Conservation (phyloP, 768 basidiomycete genomes). For the Leccinum truebloodii region DNA sequence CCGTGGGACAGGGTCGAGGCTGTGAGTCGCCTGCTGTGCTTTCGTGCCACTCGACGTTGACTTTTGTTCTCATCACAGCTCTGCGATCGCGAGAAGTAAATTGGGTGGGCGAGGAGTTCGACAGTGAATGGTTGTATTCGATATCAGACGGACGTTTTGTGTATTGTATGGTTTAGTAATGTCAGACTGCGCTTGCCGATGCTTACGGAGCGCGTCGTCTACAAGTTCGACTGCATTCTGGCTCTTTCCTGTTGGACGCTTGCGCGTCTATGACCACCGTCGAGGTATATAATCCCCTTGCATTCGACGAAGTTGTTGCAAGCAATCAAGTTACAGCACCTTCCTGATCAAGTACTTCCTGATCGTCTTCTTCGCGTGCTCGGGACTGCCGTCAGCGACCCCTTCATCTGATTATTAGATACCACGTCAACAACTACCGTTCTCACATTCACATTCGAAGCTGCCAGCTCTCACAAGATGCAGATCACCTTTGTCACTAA, state of each 20-base stretch:
- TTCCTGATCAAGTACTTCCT: constrained; percentile 28
- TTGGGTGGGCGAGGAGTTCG: constrained; percentile 28
- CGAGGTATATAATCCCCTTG: constrained; percentile 17
- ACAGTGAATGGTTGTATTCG: constrained; percentile 21
- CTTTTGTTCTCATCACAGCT: constrained; percentile 25
- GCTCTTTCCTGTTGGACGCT: constrained; percentile 18
- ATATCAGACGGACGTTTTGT: neutral
- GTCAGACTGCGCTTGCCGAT: constrained; percentile 14
- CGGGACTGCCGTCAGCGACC: neutral
- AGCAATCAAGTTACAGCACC: constrained; percentile 14
- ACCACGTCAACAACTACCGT: neutral
- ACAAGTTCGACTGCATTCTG: constrained; percentile 22
- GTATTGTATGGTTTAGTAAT: constrained; percentile 11
- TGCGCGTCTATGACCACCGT: constrained; percentile 16
- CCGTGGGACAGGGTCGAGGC: constrained; percentile 60
- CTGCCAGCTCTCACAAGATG: constrained; percentile 37
- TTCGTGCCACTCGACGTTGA: constrained; percentile 1
- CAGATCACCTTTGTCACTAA: constrained; percentile 73
- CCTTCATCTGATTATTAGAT: constrained; percentile 9
- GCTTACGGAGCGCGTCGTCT: constrained; percentile 23
- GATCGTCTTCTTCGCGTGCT: constrained; percentile 3
- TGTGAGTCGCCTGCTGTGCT: constrained; percentile 50
- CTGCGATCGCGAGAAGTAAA: constrained; percentile 37
- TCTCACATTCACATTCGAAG: constrained; percentile 3
- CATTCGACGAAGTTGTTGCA: neutral